Percentiles rank a stretch among this genome's conserved stretches.
These are phyloP conservation scores for Ogataea chonburiensis DNA, from an alignment of 805 yeast genomes.

Conservation along the genomic window DNA sequence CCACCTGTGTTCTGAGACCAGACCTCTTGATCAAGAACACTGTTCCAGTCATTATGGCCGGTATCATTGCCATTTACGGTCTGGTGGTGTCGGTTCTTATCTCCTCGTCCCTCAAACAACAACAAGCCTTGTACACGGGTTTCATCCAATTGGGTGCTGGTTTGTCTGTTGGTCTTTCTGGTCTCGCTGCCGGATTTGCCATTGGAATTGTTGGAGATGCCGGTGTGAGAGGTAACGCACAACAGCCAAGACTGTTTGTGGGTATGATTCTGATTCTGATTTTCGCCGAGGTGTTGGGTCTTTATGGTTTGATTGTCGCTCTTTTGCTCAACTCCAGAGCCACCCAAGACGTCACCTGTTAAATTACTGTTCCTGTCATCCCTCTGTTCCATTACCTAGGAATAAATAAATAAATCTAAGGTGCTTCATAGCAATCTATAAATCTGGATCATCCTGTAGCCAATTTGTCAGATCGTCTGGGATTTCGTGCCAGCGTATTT, in stretches of 20 bases:
- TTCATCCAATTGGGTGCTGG: slow-evolving; percentile 99
- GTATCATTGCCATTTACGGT: slow-evolving; percentile 98
- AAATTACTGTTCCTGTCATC: slow-evolving; percentile 27
- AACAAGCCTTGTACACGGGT: slow-evolving; percentile 93
- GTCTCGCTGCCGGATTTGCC: slow-evolving; percentile 98
- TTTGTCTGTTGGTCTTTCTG: slow-evolving; percentile 93
- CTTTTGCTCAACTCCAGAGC: slow-evolving; percentile 97
- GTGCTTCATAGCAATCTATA: slow-evolving; percentile 11
- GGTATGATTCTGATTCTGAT: slow-evolving; percentile 14
- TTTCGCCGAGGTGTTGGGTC: slow-evolving; percentile 16
- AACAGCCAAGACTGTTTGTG: slow-evolving; percentile 94
- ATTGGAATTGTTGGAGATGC: slow-evolving; percentile 99
- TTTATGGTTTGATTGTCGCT: slow-evolving; percentile 94
- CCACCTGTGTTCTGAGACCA: slow-evolving; percentile 96
- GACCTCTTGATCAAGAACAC: slow-evolving; percentile 90
- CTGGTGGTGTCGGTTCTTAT: slow-evolving; percentile 94
- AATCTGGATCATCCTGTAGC: slow-evolving; percentile 16
- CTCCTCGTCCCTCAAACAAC: slow-evolving; percentile 83
- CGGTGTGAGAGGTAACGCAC: slow-evolving; percentile 98
- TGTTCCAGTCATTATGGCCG: slow-evolving; percentile 98
- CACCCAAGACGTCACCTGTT: slow-evolving; percentile 84
- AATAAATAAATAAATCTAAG: slow-evolving; percentile 9
- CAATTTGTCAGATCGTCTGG: slow-evolving; percentile 36
- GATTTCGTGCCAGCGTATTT: slow-evolving; percentile 32
- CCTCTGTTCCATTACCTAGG: slow-evolving; percentile 6